These are phyloP conservation scores for Drechslerella stenobrocha DNA, from an alignment of 2,329 filamentous ascomycete species.

Conservation along the genomic window DNA sequence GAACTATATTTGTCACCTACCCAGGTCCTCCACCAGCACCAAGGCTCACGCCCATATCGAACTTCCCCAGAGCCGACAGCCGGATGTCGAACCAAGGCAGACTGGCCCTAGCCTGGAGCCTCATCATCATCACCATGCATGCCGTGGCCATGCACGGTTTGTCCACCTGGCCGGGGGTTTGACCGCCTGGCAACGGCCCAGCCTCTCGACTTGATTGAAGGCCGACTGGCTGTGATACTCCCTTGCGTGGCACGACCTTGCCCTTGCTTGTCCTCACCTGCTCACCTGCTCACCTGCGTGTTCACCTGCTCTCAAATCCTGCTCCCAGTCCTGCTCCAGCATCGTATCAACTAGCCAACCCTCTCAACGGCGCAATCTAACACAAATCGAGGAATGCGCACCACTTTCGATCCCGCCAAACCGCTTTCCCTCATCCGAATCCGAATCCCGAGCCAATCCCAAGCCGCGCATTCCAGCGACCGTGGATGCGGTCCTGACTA, in stretches of 20 bases:
- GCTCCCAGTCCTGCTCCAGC: conserved; percentile 7
- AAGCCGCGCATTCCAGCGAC: conserved; percentile 7
- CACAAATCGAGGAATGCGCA: conserved; percentile 40
- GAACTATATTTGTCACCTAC: too few species aligned
- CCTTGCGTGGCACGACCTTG: too few species aligned
- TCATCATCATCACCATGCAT: conserved; percentile 3
- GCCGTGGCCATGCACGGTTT: neutral
- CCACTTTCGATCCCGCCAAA: conserved; percentile 17
- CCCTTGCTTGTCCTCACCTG: neutral
- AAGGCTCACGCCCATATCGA: too few species aligned
- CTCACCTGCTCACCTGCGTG: conserved; percentile 11
- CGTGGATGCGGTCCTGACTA: neutral
- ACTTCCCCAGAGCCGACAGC: too few species aligned
- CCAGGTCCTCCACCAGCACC: too few species aligned
- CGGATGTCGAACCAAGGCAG: too few species aligned
- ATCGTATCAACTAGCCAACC: neutral
- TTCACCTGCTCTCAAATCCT: conserved; percentile 13
- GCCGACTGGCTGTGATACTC: neutral
- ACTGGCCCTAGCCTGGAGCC: too few species aligned
- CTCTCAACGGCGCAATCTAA: conserved; percentile 22
- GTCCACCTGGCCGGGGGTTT: conserved; percentile 1
- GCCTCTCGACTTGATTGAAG: conserved; percentile 2
- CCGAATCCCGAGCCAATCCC: conserved; percentile 47
- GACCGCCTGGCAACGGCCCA: conserved; percentile 3
- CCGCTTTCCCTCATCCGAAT: conserved; percentile 15